These are phyloP conservation scores for Saturnispora zaruensis DNA, from an alignment of 805 yeast species.

Conservation along the genomic window DNA sequence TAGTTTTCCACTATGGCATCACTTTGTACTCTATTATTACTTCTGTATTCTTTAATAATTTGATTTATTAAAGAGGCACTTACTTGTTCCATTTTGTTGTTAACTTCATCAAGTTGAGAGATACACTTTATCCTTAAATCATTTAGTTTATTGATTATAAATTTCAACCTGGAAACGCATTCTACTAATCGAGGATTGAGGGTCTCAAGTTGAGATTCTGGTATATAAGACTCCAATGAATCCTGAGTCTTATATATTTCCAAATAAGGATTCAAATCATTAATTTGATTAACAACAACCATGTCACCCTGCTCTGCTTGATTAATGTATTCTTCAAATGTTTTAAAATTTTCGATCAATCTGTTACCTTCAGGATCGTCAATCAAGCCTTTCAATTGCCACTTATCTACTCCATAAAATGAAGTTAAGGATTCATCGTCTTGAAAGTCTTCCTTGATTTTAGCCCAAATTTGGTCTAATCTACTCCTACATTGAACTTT, in stretches of 20 bases:
- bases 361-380: conserved; percentile 32
- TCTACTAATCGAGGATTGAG: conserved; percentile 28
- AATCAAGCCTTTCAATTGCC: conserved; percentile 44
- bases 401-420: conserved; percentile 44
- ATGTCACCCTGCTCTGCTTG: conserved; percentile 60
- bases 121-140: conserved; percentile 31
- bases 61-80: conserved; percentile 38
- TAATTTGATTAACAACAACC: conserved; percentile 38
- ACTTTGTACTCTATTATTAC: conserved; percentile 24
- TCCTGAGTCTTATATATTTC: conserved; percentile 29
- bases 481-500: conserved; percentile 34
- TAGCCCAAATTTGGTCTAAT: conserved; percentile 37
- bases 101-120: conserved; percentile 34
- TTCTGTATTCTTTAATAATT: conserved; percentile 11
- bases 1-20: conserved; percentile 32
- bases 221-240: conserved; percentile 30
- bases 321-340: conserved; percentile 39
- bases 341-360: conserved; percentile 32
- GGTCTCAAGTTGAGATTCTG: conserved; percentile 31
- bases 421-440: conserved; percentile 47
- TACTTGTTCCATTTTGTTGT: conserved; percentile 37
- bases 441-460: conserved; percentile 40
- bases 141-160: conserved; percentile 24
- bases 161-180: conserved; percentile 31
- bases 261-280: conserved; percentile 40